Conservation (phyloP, 352 stramenopile species). For the Phytophthora syringae region DNA sequence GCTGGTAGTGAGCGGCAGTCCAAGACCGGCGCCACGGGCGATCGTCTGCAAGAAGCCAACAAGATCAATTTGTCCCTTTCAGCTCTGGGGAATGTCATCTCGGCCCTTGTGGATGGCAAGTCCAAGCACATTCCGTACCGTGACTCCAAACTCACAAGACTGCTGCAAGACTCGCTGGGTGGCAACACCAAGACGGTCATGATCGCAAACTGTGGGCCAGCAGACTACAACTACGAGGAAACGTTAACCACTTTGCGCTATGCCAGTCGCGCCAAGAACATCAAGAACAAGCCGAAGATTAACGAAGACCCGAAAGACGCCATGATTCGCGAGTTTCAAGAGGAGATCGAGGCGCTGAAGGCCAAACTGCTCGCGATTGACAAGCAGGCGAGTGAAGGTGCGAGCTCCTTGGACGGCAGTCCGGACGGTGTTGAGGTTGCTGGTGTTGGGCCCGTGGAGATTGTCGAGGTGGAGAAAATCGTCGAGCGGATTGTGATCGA, state of each 20-base stretch:
- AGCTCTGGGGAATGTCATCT: conserved; percentile 88
- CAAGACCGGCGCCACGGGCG: conserved; percentile 76
- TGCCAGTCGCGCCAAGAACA: conserved; percentile 99
- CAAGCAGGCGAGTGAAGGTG: conserved; percentile 41
- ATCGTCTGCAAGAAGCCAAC: conserved; percentile 80
- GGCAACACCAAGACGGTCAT: conserved; percentile 99
- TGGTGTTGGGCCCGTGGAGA: conserved; percentile 20
- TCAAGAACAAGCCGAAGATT: conserved; percentile 99
- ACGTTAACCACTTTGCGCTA: conserved; percentile 95
- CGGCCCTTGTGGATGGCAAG: conserved; percentile 83
- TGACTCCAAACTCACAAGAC: conserved; percentile 97
- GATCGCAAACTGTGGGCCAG: conserved; percentile 97
- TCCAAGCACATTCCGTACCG: conserved; percentile 89
- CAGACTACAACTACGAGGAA: conserved; percentile 98
- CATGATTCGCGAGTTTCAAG: conserved; percentile 97
- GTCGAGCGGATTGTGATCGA: conserved; percentile 87
- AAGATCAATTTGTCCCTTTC: conserved; percentile 87
- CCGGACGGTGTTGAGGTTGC: not conserved
- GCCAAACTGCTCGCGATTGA: conserved; percentile 73
- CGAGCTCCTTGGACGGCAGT: conserved; percentile 12
- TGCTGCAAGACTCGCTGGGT: conserved; percentile 96
- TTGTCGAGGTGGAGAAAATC: conserved; percentile 86
- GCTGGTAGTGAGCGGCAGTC: conserved; percentile 76
- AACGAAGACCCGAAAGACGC: conserved; percentile 99
- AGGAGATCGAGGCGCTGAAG: conserved; percentile 96